Evolutionary conservation across 768 basidiomycete genomes (phyloP), one percentile per base, ranked within the genome.

Genomic region (Mycena vulgaris): DNA sequence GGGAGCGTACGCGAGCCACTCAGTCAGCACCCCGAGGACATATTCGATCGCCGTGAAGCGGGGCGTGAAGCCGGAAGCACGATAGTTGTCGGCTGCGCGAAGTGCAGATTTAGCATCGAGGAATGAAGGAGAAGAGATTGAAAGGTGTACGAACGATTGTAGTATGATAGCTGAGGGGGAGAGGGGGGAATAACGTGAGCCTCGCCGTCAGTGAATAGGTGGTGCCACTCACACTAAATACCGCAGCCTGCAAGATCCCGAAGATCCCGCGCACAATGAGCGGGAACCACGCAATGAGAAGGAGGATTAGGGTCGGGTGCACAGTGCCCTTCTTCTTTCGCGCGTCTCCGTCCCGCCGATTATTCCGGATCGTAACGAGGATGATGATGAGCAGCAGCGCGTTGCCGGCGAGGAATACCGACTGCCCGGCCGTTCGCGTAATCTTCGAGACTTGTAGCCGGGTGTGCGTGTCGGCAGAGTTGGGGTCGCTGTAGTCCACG

Each of bases 271-370:
- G 66, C 19, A 69, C 37, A 21, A 69, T 69, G 21, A 72, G 68
- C 19, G 68, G 71, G 27, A 69, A 30, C 71, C 63, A 72, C 21
- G 71, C 58, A 10, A 69, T 17, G 5, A 69, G 51, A 13, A 72
- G 30, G 7, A 72, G 10, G 14, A 55, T 1, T 16, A 72, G 45
- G 5, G 71, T 69, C 13, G 62, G 65, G 33, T 72, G 71, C 0
- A 66, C 45, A 10, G 31, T 25, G 8, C 40, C 59, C 23, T 45
- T 39, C 59, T 37, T 30, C 5, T 23, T 35, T 2, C 47, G 47
- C 45, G 59, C 23, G 27, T 45, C 42, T 2, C 59, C 42, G 40
- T 61, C 59, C 6, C 59, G 66, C 6, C 60, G 66, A 45, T 68
- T 53, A 13, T 62, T 56, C 23, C 66, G 66, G 17, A 33, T 35